A percentile compares a stretch with the other conserved stretches of the same genome.
phyloP scores from a whole-genome alignment of 148 eudicot genomes.

The Dysphania ambrosioides region DNA sequence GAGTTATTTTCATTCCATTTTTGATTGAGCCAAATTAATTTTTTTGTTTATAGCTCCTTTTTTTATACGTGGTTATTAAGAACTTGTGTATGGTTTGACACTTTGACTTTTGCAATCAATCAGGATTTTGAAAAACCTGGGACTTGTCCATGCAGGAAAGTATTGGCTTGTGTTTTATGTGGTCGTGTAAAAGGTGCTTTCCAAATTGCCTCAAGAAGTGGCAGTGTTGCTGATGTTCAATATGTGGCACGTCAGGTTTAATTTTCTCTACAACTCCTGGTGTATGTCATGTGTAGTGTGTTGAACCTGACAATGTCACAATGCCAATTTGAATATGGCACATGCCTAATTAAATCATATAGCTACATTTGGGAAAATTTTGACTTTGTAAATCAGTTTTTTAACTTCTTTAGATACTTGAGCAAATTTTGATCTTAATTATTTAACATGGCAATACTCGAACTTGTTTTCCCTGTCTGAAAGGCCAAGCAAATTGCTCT shows the following conservation, averaged over 20 bases:
- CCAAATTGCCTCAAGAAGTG: slow-evolving; percentile 94
- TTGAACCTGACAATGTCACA: neutral
- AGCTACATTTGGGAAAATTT: neutral
- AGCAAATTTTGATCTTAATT: too few species aligned
- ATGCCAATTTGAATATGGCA: too few species aligned
- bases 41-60: neutral
- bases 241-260: slow-evolving; percentile 98
- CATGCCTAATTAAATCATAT: neutral
- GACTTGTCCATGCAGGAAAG: slow-evolving; percentile 61
- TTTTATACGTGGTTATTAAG: neutral
- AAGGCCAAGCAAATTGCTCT: neutral
- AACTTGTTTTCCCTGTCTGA: neutral
- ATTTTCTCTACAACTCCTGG: slow-evolving; percentile 2
- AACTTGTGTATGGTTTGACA: neutral
- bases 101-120: neutral
- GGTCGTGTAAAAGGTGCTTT: slow-evolving; percentile 99
- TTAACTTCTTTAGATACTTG: neutral
- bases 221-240: slow-evolving; percentile 98
- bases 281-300: neutral
- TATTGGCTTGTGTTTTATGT: slow-evolving; percentile 96
- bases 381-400: neutral
- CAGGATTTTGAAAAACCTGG: slow-evolving; percentile 6
- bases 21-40: neutral
- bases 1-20: neutral
- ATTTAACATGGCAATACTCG: neutral